These are phyloP conservation scores for Suillus placidus DNA, from an alignment of 768 basidiomycete species.

Conservation along the genomic window DNA sequence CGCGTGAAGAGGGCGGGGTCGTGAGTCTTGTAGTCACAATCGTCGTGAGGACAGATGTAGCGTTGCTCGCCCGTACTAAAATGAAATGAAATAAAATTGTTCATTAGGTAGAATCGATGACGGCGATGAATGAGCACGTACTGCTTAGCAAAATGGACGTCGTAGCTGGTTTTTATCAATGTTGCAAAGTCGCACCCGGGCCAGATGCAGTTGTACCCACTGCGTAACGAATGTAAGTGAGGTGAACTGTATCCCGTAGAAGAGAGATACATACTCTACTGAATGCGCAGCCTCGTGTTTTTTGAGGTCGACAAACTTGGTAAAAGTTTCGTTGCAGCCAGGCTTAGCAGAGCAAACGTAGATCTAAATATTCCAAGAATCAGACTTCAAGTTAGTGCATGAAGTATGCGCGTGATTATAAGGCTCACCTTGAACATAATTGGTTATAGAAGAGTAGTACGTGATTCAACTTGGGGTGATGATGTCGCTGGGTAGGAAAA, in stretches of 20 bases:
- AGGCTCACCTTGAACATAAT: background rate
- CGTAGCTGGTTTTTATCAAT: conserved; percentile 21
- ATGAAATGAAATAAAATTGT: background rate
- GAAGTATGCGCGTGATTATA: background rate
- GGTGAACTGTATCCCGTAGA: background rate
- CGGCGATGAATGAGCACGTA: conserved; percentile 4
- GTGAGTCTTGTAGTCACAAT: conserved; percentile 22
- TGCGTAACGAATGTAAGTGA: conserved; percentile 10
- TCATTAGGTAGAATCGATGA: background rate
- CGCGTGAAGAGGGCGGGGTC: conserved; percentile 30
- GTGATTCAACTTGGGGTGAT: background rate
- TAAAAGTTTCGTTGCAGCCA: conserved; percentile 20
- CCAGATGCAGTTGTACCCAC: conserved; percentile 20
- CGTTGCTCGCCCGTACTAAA: conserved; percentile 26
- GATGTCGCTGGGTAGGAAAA: no score
- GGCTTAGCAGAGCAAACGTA: conserved; percentile 13
- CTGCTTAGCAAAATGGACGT: conserved; percentile 24
- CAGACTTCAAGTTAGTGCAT: background rate
- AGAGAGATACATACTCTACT: background rate
- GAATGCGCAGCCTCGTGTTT: conserved; percentile 22
- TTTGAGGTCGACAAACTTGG: conserved; percentile 21
- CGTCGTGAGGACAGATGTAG: conserved; percentile 5
- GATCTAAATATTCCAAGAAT: conserved; percentile 11
- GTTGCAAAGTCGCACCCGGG: conserved; percentile 19
- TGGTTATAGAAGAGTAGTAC: background rate